Evolutionary conservation across 1,284 basidiomycete species (phyloP).

Genomic region (Ceratorhiza oryzae-sativae): DNA sequence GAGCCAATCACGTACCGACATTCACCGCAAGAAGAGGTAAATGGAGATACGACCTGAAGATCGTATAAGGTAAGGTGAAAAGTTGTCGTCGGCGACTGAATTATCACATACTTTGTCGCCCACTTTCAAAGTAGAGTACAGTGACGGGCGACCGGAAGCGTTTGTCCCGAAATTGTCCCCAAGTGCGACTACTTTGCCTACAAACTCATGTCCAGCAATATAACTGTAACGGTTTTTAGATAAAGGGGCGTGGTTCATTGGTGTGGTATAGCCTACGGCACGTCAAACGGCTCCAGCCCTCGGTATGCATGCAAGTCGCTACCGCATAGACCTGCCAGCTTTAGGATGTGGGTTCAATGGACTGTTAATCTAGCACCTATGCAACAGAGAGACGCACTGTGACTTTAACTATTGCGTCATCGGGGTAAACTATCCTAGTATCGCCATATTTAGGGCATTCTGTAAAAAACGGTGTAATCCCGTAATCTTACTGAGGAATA

Average conservation of each 20-base stretch:
- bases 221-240: slow-evolving; percentile 53
- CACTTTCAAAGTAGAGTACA: slow-evolving; percentile 72
- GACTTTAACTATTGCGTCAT: slow-evolving; percentile 78
- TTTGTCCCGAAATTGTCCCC: slow-evolving; percentile 66
- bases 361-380: background rate
- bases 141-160: slow-evolving; percentile 55
- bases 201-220: slow-evolving; percentile 82
- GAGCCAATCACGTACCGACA: slow-evolving; percentile 65
- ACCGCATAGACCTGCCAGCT: slow-evolving; percentile 80
- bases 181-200: slow-evolving; percentile 77
- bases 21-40: slow-evolving; percentile 83
- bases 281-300: slow-evolving; percentile 57
- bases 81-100: background rate
- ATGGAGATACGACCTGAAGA: slow-evolving; percentile 77
- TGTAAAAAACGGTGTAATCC: background rate
- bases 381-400: slow-evolving; percentile 54
- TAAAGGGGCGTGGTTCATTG: background rate
- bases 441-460: background rate
- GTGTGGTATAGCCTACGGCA: slow-evolving; percentile 48
- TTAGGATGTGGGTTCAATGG: background rate
- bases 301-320: slow-evolving; percentile 85
- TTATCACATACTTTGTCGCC: slow-evolving; percentile 64
- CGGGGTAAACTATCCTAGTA: slow-evolving; percentile 67
- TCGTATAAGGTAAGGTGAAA: background rate
- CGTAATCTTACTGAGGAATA: slow-evolving; percentile 16